Base-by-base conservation (phyloP, 768 basidiomycete genomes). In the Boletus subparvulus region DNA sequence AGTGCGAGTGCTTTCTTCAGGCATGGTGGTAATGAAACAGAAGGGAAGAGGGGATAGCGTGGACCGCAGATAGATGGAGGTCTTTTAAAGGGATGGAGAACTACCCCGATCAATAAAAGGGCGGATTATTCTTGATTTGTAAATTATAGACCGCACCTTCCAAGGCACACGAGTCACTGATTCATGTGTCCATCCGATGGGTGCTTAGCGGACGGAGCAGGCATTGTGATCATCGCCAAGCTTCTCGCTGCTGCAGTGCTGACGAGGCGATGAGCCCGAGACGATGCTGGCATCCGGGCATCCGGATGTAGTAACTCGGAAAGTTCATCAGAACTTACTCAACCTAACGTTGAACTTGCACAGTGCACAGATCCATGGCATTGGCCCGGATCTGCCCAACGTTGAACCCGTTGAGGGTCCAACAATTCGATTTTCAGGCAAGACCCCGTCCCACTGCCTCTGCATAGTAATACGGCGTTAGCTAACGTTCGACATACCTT, bases 61-160 rank as follows among this genome's bases (percentile, higher is more conserved):
- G 53, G 55, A 47, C 32, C 44, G 45, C 36, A 33, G 44, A 37
- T 36, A 54, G 37, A 51, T 14, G 19, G 36, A 13, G 43, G 56
- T 40, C 55, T 65, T 68, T 65, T 60, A 65, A 61, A 46, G 43
- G 30, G 50, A 30, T 19, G 37, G 45, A 45, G 41, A 32, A 28
- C 55, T 47, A 13, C 19, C 26, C n/a, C 36, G 44, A 43, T 54
- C 44, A 45, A 39, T 47, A 44, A 14, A 47, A 19, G 36, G 33
- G 21, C 10, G 28, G 21, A 60, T 57, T 47, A 48, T 46, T 55
- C 35, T 59, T n/a, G 47, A 55, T 64, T 59, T 52, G 46, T 53
- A 57, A 48, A 60, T 50, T 48, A 19, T 21, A 46, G 41, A 32
- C 52, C 28, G 44, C 50, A 54, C 57, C 53, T 47, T 59, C 13